phyloP scores from a whole-genome alignment of 2,329 filamentous ascomycete genomes.

The Fusarium scirpi region DNA sequence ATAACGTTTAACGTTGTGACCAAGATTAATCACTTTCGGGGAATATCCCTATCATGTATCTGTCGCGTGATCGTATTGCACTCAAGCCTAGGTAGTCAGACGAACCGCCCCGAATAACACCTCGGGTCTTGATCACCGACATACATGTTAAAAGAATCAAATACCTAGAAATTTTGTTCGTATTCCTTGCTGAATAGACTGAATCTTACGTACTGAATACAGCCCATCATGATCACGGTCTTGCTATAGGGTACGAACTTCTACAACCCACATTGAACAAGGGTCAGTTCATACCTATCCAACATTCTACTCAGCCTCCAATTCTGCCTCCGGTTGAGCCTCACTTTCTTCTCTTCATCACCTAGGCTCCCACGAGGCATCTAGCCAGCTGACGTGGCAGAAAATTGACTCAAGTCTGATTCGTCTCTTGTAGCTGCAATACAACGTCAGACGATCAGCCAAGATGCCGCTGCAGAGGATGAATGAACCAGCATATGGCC shows the following conservation, averaged over 20 bases:
- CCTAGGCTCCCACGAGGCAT: constrained; percentile 23
- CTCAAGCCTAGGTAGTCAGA: background rate
- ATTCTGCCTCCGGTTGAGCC: constrained; percentile 36
- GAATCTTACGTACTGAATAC: background rate
- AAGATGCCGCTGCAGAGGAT: background rate
- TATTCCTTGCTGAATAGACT: background rate
- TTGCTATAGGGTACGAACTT: constrained; percentile 1
- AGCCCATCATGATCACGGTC: background rate
- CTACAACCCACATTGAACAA: background rate
- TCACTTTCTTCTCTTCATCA: constrained; percentile 11
- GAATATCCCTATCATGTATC: background rate
- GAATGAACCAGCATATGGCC: background rate
- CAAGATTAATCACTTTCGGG: background rate
- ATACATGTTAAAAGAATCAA: background rate
- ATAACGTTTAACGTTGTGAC: background rate
- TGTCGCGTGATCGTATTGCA: background rate
- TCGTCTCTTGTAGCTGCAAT: constrained; percentile 21
- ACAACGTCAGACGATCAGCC: constrained; percentile 33
- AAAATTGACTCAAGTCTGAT: constrained; percentile 2
- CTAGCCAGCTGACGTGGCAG: constrained; percentile 41
- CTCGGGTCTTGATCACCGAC: background rate
- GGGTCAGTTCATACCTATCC: background rate
- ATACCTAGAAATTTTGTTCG: background rate
- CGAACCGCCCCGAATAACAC: background rate
- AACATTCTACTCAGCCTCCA: constrained; percentile 1